phyloP scores from a whole-genome alignment of 2,329 filamentous ascomycete genomes.

The Aspergillus viridinutans region DNA sequence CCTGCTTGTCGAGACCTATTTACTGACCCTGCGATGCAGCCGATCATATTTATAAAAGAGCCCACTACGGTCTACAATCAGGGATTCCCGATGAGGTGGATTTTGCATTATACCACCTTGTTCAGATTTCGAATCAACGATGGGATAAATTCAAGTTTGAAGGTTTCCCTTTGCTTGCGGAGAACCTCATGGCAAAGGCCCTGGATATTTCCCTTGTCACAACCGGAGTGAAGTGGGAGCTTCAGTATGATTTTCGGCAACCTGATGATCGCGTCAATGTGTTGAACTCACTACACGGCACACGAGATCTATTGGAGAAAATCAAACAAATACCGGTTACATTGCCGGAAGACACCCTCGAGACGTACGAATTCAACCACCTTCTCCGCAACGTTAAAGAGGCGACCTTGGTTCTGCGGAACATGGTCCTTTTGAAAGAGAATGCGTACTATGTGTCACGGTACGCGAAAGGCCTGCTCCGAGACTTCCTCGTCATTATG shows the following conservation, averaged over 20 bases:
- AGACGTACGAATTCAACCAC: constrained; percentile 67
- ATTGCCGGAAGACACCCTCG: constrained; percentile 61
- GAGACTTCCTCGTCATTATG: constrained; percentile 78
- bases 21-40: constrained; percentile 25
- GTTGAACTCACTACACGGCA: constrained; percentile 63
- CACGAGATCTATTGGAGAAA: constrained; percentile 66
- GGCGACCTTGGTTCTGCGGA: constrained; percentile 80
- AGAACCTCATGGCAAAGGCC: constrained; percentile 80
- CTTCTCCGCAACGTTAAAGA: constrained; percentile 75
- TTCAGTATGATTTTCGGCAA: constrained; percentile 62
- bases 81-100: constrained; percentile 75
- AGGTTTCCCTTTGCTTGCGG: constrained; percentile 80
- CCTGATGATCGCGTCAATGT: constrained; percentile 52
- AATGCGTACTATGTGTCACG: constrained; percentile 80
- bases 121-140: constrained; percentile 91
- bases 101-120: constrained; percentile 89
- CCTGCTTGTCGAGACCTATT: not conserved
- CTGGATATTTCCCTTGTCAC: constrained; percentile 74
- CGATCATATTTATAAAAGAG: constrained; percentile 77
- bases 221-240: constrained; percentile 75
- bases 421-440: constrained; percentile 91
- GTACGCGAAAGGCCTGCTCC: constrained; percentile 60
- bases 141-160: constrained; percentile 96
- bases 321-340: constrained; percentile 61
- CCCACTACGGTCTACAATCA: constrained; percentile 77